phyloP scores from a whole-genome alignment of 768 basidiomycete species.

The Serendipita indica region DNA sequence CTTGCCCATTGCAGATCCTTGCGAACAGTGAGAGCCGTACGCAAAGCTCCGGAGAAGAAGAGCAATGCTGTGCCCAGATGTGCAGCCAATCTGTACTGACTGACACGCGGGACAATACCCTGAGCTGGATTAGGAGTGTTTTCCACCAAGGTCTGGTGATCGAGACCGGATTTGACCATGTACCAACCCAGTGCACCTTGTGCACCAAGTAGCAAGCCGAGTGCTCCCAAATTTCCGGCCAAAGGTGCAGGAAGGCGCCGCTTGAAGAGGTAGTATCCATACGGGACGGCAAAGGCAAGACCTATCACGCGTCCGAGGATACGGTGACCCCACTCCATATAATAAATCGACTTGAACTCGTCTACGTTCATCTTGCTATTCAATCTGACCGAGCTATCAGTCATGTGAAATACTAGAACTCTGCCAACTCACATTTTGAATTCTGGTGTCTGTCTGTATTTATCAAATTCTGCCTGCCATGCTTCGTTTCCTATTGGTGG shows the following conservation, averaged over 20 bases:
- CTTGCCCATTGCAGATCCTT: slow-evolving; percentile 66
- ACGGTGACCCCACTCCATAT: slow-evolving; percentile 97
- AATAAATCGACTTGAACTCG: slow-evolving; percentile 93
- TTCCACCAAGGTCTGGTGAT: slow-evolving; percentile 61
- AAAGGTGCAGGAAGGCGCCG: slow-evolving; percentile 53
- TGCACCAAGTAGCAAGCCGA: slow-evolving; percentile 71
- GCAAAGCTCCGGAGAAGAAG: slow-evolving; percentile 88
- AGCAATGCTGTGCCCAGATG: slow-evolving; percentile 85
- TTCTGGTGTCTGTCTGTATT: slow-evolving; percentile 90
- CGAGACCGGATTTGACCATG: slow-evolving; percentile 96
- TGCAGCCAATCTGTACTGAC: slow-evolving; percentile 90
- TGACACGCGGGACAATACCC: slow-evolving; percentile 86
- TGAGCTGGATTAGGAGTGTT: no score
- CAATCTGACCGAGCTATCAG: slow-evolving; percentile 34
- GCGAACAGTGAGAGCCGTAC: slow-evolving; percentile 54
- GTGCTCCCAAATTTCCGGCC: slow-evolving; percentile 46
- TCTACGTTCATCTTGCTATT: slow-evolving; percentile 77
- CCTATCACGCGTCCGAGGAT: slow-evolving; percentile 81
- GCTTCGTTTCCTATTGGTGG: slow-evolving; percentile 63
- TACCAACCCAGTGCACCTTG: slow-evolving; percentile 97
- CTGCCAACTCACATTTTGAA: slow-evolving; percentile 65
- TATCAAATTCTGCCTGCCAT: slow-evolving; percentile 83
- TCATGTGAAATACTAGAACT: slow-evolving; percentile 1
- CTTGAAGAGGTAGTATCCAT: slow-evolving; percentile 62
- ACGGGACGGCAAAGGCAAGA: slow-evolving; percentile 66